Base-by-base conservation (phyloP, 2,329 filamentous ascomycete genomes). In the Claviceps pazoutovae region DNA sequence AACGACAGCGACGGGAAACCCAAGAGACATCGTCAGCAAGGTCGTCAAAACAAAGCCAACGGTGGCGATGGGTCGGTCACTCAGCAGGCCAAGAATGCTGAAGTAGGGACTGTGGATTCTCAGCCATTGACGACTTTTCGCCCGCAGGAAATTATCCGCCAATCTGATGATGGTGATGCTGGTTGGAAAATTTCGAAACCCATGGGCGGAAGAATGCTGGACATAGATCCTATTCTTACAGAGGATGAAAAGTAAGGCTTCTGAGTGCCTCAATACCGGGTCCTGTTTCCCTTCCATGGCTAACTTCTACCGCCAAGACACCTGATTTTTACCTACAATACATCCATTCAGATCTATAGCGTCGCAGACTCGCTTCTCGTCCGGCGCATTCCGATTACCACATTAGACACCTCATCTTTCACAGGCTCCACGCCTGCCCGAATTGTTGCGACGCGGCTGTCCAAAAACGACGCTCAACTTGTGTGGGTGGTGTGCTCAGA, bases 341-440 rank as follows among this genome's bases (percentile, higher is more conserved):
- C 79, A 30, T 83, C 84, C 9, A 73, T 96, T 51, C 85, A 89
- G 64, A 76, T 95, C 26, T 95, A 93, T 67, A 86, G 86, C 1
- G 80, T 87, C 34, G 73, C 79, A 56, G 89, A 88, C 51, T 97
- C 93, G 1, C 78, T 94, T 48, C 78, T 94, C 21, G 74, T 88
- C 46, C 82, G 88, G 58, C 80, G 82, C 52, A 83, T 96, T 48
- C 70, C 77, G 13, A 70, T 83, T 57, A 62, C 56, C 53, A 59
- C 58, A 37, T 53, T 60, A 39, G 64, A 65, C 47, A 50, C 59
- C 34, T 58, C 61, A 5, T 57, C 58, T 11, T 49, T 60, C 23
- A 60, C 59, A 34, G 54, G 54, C 9, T 51, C 62, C 39, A 55
- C 52, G 43, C 52, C 64, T 52, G 58, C 62, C 43, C 62, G 63